Evolutionary conservation across 1,284 basidiomycete species (phyloP), one percentile per base, ranked within the genome.

Genomic region (Phellopilus nigrolimitatus): DNA sequence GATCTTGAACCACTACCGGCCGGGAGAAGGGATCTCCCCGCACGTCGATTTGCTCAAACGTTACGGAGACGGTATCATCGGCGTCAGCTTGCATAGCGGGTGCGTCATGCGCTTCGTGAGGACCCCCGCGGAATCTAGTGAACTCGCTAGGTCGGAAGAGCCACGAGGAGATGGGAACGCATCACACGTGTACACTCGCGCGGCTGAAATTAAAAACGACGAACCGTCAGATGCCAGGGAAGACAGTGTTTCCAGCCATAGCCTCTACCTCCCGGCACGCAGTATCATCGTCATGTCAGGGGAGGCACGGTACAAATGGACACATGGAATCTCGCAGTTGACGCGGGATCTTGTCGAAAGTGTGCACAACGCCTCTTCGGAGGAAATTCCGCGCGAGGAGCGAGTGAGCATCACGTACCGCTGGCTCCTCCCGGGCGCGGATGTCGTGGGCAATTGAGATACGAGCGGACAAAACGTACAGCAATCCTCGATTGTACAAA

Each of bases 51-150:
- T 92, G 31, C 71, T 88, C 6, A 70, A 73, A 37, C 77, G 90
- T 15, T 92, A 84, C 60, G 86, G 77, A 10, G 88, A 91, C 61
- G 88, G 86, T 2, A 91, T 92, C 56, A 74, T 91, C 30, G 87
- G 86, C 9, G 75, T 91, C 52, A 89, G 84, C 60, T 68, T 92
- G 28, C 76, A 80, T 13, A 82, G 82, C 40, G 79, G 82, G 12
- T 87, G 80, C 43, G 81, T 80, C 9, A 91, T 91, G 88, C 73
- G 75, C 28, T 90, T 91, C 57, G 70, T 66, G 25, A 55, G 60
- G 17, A 65, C 68, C 41, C 15, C 21, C 3, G 24, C 33, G 5
- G 22, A 27, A 10, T 40, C 19, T 12, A 10, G 12, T 4, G 41
- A 42, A 45, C 39, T 17, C 1, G 7, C 15, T 2, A 10, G 12